Evolutionary conservation across 1,284 basidiomycete species (phyloP), one percentile per base, ranked within the genome.

Genomic region (Puccinia horiana): DNA sequence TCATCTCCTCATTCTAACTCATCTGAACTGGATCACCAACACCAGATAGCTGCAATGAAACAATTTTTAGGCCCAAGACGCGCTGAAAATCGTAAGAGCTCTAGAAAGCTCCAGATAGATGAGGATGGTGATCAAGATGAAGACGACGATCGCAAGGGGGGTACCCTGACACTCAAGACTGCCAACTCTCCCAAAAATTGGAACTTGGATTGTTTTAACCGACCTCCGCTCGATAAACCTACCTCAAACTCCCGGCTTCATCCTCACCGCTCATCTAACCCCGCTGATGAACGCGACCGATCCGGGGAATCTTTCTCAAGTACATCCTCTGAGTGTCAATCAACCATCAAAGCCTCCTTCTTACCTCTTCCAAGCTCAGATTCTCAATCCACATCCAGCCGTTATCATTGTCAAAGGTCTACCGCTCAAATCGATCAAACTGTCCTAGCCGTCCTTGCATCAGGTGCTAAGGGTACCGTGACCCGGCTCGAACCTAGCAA

Each of bases 401-500:
- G 35, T 61, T 58, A 56, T 44, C 16, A 76, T 29, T 42, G n/a
- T 16, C 65, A 47, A 47, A 20, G 75, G 47, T 79, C 76, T 35
- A 35, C 32, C 29, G 6, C 40, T 56, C 76, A 69, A 65, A 79
- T 80, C 65, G 69, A 80, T n/a, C 18, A 37, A 26, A 72, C 65
- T 9, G 78, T 80, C 23, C 54, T 80, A 8, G 63, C 78, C 37
- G 78, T 80, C 37, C 69, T 80, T n/a, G 78, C 78, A 29, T 80
- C 79, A 3, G 72, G 72, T 35, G 72, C 69, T 35, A 81, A 74
- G 32, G 79, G 79, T 20, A 81, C 79, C 37, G 72, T 81, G 42
- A 81, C 79, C n/a, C 70, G 72, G 61, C 70, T 81, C 23, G 70
- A 81, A 75, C 72, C 79, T 16, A 74, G 42, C n/a, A 74, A 75